Evolutionary conservation across 2,329 filamentous ascomycete species (phyloP).

Genomic region (Aspergillus pseudotamarii): DNA sequence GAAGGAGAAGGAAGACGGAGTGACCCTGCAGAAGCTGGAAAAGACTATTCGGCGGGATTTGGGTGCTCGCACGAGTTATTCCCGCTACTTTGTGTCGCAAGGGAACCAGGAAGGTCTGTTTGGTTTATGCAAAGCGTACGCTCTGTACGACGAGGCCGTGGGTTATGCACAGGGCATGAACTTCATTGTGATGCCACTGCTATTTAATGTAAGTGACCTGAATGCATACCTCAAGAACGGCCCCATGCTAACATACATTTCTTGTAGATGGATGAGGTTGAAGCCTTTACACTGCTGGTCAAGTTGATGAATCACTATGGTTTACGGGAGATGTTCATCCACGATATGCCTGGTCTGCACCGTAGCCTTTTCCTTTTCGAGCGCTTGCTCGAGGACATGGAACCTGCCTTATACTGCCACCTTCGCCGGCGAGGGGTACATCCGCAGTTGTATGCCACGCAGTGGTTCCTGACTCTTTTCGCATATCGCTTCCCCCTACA

Average conservation of each 20-base stretch:
- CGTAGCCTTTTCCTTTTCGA: constrained; percentile 94
- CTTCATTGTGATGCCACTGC: constrained; percentile 91
- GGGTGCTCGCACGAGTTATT: constrained; percentile 91
- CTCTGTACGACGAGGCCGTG: constrained; percentile 89
- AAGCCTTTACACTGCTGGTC: constrained; percentile 91
- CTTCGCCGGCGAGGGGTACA: constrained; percentile 84
- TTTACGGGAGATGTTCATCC: constrained; percentile 86
- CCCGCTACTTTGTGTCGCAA: constrained; percentile 88
- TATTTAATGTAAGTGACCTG: constrained; percentile 75
- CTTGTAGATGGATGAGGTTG: constrained; percentile 85
- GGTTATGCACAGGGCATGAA: constrained; percentile 99
- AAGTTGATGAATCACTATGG: constrained; percentile 96
- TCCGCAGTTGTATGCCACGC: constrained; percentile 91
- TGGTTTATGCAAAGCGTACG: constrained; percentile 96
- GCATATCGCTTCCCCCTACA: constrained; percentile 96
- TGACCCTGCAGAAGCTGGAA: constrained; percentile 77
- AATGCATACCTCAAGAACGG: background rate
- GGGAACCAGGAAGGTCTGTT: constrained; percentile 93
- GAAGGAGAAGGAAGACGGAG: constrained; percentile 76
- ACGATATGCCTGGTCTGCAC: constrained; percentile 95
- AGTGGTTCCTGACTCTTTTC: constrained; percentile 99
- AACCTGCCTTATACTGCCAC: constrained; percentile 93
- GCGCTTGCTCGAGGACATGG: constrained; percentile 86
- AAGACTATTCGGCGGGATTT: constrained; percentile 90
- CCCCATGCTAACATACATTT: background rate